phyloP scores from a whole-genome alignment of 2,329 filamentous ascomycete genomes.

The Pseudogymnoascus sp. region DNA sequence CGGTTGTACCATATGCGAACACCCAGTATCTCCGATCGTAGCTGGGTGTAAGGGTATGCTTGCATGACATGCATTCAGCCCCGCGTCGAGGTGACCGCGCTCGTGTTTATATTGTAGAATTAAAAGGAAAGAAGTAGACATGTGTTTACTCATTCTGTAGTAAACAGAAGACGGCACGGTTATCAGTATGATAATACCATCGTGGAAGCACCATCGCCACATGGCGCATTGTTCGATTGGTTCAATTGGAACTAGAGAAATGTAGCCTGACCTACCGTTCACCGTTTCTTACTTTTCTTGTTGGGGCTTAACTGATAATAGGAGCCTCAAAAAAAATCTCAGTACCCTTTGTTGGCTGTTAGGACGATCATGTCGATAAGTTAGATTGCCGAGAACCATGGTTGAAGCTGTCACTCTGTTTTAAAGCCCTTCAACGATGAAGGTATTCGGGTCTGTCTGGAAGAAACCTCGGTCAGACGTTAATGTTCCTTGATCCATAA shows the following conservation, averaged over 20 bases:
- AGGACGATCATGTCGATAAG: background rate
- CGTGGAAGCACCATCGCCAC: background rate
- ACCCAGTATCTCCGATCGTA: background rate
- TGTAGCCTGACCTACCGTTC: background rate
- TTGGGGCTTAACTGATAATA: background rate
- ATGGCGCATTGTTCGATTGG: background rate
- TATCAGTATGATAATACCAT: background rate
- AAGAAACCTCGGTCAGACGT: background rate
- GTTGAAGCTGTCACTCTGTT: background rate
- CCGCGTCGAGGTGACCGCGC: background rate
- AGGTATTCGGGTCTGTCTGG: background rate
- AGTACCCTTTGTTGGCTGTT: background rate
- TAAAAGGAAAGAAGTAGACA: background rate
- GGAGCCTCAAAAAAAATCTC: background rate
- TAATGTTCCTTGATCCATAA: background rate
- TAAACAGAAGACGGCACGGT: background rate
- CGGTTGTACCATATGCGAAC: background rate
- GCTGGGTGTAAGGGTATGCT: background rate
- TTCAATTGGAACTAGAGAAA: background rate
- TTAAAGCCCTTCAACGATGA: background rate
- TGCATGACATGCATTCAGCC: slow-evolving; percentile 2
- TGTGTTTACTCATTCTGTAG: background rate
- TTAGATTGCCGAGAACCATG: background rate
- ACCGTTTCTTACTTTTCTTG: background rate
- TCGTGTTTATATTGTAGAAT: background rate